phyloP scores from a whole-genome alignment of 1,139 yeast species.

The Magnusiomyces magnusii region DNA sequence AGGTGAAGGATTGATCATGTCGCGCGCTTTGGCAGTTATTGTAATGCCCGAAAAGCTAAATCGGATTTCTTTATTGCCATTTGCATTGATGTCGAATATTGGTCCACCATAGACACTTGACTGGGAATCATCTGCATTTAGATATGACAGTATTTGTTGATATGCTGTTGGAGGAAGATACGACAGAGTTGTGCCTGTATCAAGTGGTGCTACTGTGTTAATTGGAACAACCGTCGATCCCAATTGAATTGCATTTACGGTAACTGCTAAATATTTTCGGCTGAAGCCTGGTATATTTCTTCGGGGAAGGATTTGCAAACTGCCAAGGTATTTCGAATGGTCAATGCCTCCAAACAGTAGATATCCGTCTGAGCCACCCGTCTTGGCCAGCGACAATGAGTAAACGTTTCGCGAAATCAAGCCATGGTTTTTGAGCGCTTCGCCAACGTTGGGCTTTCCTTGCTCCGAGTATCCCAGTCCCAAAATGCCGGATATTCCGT shows the following conservation, averaged over 20 bases:
- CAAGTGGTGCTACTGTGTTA: conserved; percentile 36
- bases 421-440: neutral
- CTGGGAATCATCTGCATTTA: conserved; percentile 2
- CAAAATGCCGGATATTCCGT: neutral
- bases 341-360: conserved; percentile 45
- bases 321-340: conserved; percentile 40
- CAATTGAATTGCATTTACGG: conserved; percentile 7
- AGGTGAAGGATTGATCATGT: neutral
- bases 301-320: conserved; percentile 23
- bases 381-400: neutral
- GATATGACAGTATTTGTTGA: conserved; percentile 16
- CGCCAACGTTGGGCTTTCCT: conserved; percentile 1
- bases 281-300: conserved; percentile 4
- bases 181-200: conserved; percentile 6
- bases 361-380: conserved; percentile 33
- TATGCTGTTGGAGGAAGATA: conserved; percentile 14
- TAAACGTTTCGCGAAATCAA: neutral
- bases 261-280: conserved; percentile 10
- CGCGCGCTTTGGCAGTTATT: neutral
- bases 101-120: conserved; percentile 5
- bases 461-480: neutral
- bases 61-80: conserved; percentile 15
- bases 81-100: conserved; percentile 16
- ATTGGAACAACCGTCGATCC: conserved; percentile 19
- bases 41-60: conserved; percentile 4